Percentiles rank a stretch among this genome's conserved stretches.
Evolutionary conservation across 345 rosid genomes (phyloP).

Genomic region (Firmiana major): DNA sequence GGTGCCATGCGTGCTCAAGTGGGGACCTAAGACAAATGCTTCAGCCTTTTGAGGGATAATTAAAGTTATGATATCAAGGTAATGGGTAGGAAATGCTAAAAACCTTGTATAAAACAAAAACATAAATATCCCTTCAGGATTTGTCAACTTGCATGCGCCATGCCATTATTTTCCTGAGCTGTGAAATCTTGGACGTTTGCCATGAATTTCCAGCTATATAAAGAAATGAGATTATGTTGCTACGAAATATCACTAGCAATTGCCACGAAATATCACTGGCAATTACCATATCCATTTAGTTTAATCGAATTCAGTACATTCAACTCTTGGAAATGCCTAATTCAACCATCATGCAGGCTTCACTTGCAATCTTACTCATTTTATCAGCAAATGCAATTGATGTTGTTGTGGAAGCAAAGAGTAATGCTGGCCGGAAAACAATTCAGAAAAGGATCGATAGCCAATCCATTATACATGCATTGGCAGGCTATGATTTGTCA

Average conservation of each 20-base stretch:
- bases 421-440: slow-evolving; percentile 14
- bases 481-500: slow-evolving; percentile 17
- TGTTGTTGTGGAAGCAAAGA: slow-evolving; percentile 4
- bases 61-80: too few relatives aligned
- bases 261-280: background rate
- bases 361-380: slow-evolving; percentile 26
- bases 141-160: slow-evolving; percentile 25
- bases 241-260: background rate
- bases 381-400: slow-evolving; percentile 7
- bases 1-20: slow-evolving; percentile 8
- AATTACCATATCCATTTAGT: background rate
- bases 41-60: slow-evolving; percentile 4
- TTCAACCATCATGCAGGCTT: slow-evolving; percentile 3
- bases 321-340: slow-evolving; percentile 16
- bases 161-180: background rate
- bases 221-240: slow-evolving; percentile 1
- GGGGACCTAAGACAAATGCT: slow-evolving; percentile 23
- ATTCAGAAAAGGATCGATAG: slow-evolving; percentile 19
- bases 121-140: slow-evolving; percentile 20
- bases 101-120: slow-evolving; percentile 7
- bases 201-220: slow-evolving; percentile 6
- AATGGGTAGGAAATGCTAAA: background rate
- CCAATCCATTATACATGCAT: slow-evolving; percentile 13
- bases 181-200: slow-evolving; percentile 7
- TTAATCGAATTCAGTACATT: background rate